Conservation (phyloP, 108 stramenopile species). For the Aurantiochytrium sp. region DNA sequence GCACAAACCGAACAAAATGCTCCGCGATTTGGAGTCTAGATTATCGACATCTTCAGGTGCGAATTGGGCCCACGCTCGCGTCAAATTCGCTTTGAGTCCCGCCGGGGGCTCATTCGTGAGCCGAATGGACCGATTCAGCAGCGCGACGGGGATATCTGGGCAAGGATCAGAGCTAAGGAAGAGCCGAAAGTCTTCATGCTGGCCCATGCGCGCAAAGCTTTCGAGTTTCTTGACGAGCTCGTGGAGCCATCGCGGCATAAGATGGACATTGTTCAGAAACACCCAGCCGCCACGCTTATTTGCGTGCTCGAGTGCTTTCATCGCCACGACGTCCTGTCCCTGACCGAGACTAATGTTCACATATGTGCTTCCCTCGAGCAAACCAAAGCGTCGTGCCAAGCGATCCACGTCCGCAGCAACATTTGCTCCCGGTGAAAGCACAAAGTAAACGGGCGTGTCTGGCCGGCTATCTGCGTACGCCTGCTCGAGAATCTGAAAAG, state of each 20-base stretch:
- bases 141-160: slow-evolving; percentile 45
- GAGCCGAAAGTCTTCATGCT: slow-evolving; percentile 43
- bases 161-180: slow-evolving; percentile 53
- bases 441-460: slow-evolving; percentile 49
- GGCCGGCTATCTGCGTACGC: slow-evolving; percentile 33
- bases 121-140: slow-evolving; percentile 51
- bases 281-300: slow-evolving; percentile 47
- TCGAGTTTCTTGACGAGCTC: slow-evolving; percentile 44
- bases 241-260: slow-evolving; percentile 57
- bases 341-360: slow-evolving; percentile 56
- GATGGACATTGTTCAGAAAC: slow-evolving; percentile 57
- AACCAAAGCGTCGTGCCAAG: slow-evolving; percentile 25
- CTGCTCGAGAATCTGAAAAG: slow-evolving; percentile 33
- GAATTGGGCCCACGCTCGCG: slow-evolving; percentile 49
- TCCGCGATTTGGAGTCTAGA: slow-evolving; percentile 17
- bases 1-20: slow-evolving; percentile 51
- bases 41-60: neutral
- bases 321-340: slow-evolving; percentile 52
- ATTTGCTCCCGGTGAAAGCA: slow-evolving; percentile 54
- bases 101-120: slow-evolving; percentile 59
- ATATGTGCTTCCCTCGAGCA: slow-evolving; percentile 25
- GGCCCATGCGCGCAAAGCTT: slow-evolving; percentile 12
- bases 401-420: slow-evolving; percentile 34
- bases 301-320: slow-evolving; percentile 32
- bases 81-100: slow-evolving; percentile 51